These are phyloP conservation scores for Neolentinus lepideus DNA, from an alignment of 1,284 basidiomycete genomes.

Conservation along the genomic window DNA sequence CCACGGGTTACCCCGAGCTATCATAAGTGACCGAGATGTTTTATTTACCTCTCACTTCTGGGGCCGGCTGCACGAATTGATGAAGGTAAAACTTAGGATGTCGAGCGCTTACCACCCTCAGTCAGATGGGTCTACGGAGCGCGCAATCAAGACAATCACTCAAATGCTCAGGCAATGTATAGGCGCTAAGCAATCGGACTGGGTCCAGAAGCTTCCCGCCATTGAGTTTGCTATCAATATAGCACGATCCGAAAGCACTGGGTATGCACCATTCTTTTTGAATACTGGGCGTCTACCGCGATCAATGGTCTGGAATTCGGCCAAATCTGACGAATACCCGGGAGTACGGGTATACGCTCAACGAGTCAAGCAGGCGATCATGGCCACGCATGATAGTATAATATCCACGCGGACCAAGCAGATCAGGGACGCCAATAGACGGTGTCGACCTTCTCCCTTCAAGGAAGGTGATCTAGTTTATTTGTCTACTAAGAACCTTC, in stretches of 20 bases:
- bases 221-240: slow-evolving; percentile 22
- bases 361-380: slow-evolving; percentile 15
- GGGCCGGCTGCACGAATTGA: slow-evolving; percentile 25
- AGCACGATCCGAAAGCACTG: slow-evolving; percentile 24
- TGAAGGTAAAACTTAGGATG: slow-evolving; percentile 28
- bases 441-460: slow-evolving; percentile 12
- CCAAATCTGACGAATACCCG: slow-evolving; percentile 9
- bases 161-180: slow-evolving; percentile 30
- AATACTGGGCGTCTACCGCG: slow-evolving; percentile 26
- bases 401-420: slow-evolving; percentile 22
- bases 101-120: slow-evolving; percentile 38
- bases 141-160: slow-evolving; percentile 17
- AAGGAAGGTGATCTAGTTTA: slow-evolving; percentile 21
- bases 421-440: slow-evolving; percentile 18
- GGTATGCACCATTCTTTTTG: slow-evolving; percentile 27
- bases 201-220: slow-evolving; percentile 26
- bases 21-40: slow-evolving; percentile 33
- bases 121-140: slow-evolving; percentile 17
- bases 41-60: slow-evolving; percentile 39
- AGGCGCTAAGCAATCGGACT: slow-evolving; percentile 33
- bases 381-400: slow-evolving; percentile 22
- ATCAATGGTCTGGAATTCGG: slow-evolving; percentile 21
- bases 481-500: slow-evolving; percentile 28
- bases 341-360: slow-evolving; percentile 19
- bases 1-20: slow-evolving; percentile 29